Evolutionary conservation across 192 early-diverging fungal species (phyloP), one percentile per base, ranked within the genome.

Genomic region (Dissophora globulifera): DNA sequence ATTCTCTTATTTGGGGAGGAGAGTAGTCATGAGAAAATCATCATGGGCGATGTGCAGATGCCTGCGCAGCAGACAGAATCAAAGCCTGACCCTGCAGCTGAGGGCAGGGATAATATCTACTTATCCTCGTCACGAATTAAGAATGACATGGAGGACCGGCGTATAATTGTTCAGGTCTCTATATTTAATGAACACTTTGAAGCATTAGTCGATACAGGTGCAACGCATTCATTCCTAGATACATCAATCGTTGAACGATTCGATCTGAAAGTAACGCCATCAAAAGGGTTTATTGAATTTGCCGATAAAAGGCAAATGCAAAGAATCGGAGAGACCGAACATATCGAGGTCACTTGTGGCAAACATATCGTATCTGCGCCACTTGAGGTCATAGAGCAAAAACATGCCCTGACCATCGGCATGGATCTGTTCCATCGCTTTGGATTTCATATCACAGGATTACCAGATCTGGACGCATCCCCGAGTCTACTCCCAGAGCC

Each of bases 351-450:
- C 10, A 38, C 46, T 22, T 48, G 45, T 60, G 58, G 58, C 38
- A 16, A n/a, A 25, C 25, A 26, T 20, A 16, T 56, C n/a, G 26
- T 56, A 20, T 56, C 32, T 20, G 54, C 54, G 12, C 54, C 54
- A 56, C 42, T 22, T 29, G 54, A 56, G 16, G 54, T 56, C 23
- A 56, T 56, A 16, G 40, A 56, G 9, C 54, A 56, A 26, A 9
- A 56, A 42, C 25, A 56, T 41, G 54, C 54, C 38, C 4, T 56
- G 2, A 42, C 54, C 17, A 56, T 56, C 26, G 54, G 40, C 26
- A 56, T 56, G 54, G 33, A 56, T 42, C 23, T 25, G 10, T 56
- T 56, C 35, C n/a, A 56, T 56, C 54, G 54, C 16, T 56, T 40
- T 56, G 54, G 54, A 23, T 56, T 56, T 40, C 22, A 42, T 11